Base-by-base conservation (phyloP, 176 grass and related monocot genomes). In the Guadua angustifolia region DNA sequence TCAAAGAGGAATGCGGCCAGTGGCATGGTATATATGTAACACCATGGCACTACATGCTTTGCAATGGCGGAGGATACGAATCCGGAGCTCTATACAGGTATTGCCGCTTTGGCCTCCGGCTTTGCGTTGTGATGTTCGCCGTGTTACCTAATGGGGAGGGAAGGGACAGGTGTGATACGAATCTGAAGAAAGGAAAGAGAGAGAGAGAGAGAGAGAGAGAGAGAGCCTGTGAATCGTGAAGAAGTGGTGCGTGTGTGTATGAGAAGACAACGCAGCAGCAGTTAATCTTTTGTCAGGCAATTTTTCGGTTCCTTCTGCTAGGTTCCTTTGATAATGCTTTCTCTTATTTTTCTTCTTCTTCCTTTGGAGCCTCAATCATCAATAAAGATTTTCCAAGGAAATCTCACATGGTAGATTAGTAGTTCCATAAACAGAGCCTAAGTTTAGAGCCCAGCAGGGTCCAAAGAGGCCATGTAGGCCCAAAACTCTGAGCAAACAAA, bases 81-180 rank as follows among this genome's bases (percentile, higher is more conserved):
- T 46, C 45, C 45, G 15, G 29, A 29, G 29, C 29, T 29, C 29
- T 29, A 29, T 29, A 29, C 29, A 1, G 49, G 35, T 24, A 9
- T 40, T 36, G n/a, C 25, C 21, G 74, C 24, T 44, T 51, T 81
- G 29, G 29, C 69, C 73, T 47, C 33, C 6, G 82, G 29, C 65
- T 46, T 50, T 42, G 58, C 45, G 17, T 16, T 3, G 6, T 13
- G 6, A 4, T 71, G 76, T 70, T 83, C 84, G 39, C 17, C n/a
- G 56, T 2, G 53, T 5, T 56, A 70, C 52, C 78, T 86, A 53
- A 52, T 16, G 22, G 36, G 33, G 42, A 7, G 8, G 29, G 87
- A 55, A 44, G 58, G 56, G 66, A 73, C 75, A 78, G 79, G 73
- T 55, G 81, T 36, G 69, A 36, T 36, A 2, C 35, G 35, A 36